Evolutionary conservation across 2,329 filamentous ascomycete genomes (phyloP).

Genomic region (Parafenestella ontariensis): DNA sequence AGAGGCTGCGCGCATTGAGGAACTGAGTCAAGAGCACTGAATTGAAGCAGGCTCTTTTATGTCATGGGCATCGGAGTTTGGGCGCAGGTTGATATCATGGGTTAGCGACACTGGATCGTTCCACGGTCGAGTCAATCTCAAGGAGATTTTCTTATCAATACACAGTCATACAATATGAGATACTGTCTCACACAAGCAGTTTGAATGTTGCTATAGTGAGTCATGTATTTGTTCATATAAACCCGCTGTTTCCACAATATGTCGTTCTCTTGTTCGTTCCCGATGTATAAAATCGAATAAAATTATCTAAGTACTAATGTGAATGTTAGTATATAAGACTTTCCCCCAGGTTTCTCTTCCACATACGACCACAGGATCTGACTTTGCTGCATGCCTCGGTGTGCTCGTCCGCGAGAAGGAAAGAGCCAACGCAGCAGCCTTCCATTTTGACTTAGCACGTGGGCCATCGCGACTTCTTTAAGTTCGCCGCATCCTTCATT

Average conservation of each 20-base stretch:
- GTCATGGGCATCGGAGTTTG: constrained; percentile 8
- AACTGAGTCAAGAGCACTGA: constrained; percentile 29
- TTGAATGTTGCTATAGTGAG: neutral
- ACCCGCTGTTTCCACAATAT: neutral
- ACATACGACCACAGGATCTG: too few species aligned
- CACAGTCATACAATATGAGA: neutral
- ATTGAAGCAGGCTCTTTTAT: neutral
- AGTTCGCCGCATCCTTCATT: too few species aligned
- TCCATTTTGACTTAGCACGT: too few species aligned
- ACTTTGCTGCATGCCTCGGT: too few species aligned
- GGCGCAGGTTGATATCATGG: constrained; percentile 1
- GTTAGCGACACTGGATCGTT: neutral
- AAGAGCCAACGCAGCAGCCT: too few species aligned
- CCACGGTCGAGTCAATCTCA: neutral
- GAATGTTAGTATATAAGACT: too few species aligned
- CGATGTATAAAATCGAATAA: too few species aligned
- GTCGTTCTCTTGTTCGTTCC: too few species aligned
- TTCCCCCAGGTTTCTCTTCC: too few species aligned
- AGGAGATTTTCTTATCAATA: neutral
- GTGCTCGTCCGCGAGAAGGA: too few species aligned
- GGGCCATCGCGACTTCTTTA: too few species aligned
- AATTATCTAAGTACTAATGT: too few species aligned
- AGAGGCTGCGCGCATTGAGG: constrained; percentile 63
- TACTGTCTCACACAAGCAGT: neutral
- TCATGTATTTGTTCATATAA: neutral